Percentiles rank a stretch among this genome's conserved stretches.
Conservation (phyloP, 805 yeast genomes). For the Barnettozyma pratensis region DNA sequence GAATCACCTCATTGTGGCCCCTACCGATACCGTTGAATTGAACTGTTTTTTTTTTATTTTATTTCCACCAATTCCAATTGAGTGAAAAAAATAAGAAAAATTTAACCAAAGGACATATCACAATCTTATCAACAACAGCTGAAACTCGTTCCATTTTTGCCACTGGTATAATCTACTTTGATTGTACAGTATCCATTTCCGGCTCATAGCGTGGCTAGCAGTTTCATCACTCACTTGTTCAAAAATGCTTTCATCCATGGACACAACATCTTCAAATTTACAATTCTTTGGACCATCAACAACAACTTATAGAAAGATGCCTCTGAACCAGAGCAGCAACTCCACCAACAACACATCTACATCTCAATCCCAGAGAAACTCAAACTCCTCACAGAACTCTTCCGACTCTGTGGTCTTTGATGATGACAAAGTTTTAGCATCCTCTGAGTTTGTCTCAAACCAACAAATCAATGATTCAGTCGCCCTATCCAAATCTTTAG, state of each 20-base stretch:
- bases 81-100: constrained; percentile 2
- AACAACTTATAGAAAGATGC: constrained; percentile 7
- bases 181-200: not conserved
- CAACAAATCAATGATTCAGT: constrained; percentile 2
- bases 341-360: not conserved
- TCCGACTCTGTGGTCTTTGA: constrained; percentile 20
- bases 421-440: constrained; percentile 12
- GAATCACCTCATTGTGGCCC: not conserved
- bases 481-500: constrained; percentile 8
- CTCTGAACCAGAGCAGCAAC: constrained; percentile 1
- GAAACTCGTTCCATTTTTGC: no score
- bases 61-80: constrained; percentile 1
- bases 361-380: constrained; percentile 4
- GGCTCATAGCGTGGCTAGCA: not conserved
- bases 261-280: constrained; percentile 3
- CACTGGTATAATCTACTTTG: no score
- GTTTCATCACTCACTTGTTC: not conserved
- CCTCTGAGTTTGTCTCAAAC: constrained; percentile 2
- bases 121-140: no score
- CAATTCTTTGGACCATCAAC: constrained; percentile 6
- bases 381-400: constrained; percentile 9
- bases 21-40: not conserved
- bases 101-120: not conserved
- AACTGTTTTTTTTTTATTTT: not conserved
- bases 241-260: constrained; percentile 12